Percentiles rank a stretch among this genome's conserved stretches.
Evolutionary conservation across 2,329 filamentous ascomycete genomes (phyloP).

Genomic region (Aplosporella prunicola): DNA sequence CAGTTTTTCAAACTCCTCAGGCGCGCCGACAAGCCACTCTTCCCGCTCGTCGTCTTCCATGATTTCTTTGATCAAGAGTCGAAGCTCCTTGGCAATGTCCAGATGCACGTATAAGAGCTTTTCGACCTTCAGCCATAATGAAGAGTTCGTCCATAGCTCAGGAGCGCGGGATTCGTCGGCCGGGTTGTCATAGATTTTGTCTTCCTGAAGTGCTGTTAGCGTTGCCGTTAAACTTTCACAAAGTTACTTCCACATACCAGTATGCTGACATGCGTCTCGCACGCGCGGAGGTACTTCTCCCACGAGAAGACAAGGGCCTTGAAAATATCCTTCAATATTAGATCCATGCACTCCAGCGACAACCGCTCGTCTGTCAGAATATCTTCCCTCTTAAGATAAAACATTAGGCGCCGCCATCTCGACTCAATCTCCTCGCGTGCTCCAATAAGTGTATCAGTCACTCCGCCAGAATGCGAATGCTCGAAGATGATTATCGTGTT

Average conservation of each 20-base stretch:
- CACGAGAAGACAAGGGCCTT: slow-evolving; percentile 37
- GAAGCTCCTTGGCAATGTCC: slow-evolving; percentile 40
- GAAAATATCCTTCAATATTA: slow-evolving; percentile 42
- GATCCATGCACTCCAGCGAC: slow-evolving; percentile 40
- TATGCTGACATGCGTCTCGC: slow-evolving; percentile 41
- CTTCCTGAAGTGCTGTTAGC: slow-evolving; percentile 21
- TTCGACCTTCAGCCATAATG: slow-evolving; percentile 43
- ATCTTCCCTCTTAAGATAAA: slow-evolving; percentile 39
- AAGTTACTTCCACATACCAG: slow-evolving; percentile 27
- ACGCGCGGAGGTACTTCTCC: slow-evolving; percentile 37
- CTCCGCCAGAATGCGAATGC: slow-evolving; percentile 37
- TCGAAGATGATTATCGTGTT: slow-evolving; percentile 47
- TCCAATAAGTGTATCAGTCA: slow-evolving; percentile 42
- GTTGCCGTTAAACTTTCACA: neutral
- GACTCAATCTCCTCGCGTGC: slow-evolving; percentile 42
- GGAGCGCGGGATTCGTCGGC: slow-evolving; percentile 44
- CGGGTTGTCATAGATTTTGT: slow-evolving; percentile 45
- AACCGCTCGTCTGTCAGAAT: slow-evolving; percentile 34
- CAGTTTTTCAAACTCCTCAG: slow-evolving; percentile 37
- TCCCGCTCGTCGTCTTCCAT: slow-evolving; percentile 25
- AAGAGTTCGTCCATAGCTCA: slow-evolving; percentile 43
- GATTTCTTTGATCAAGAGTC: slow-evolving; percentile 33
- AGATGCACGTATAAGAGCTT: slow-evolving; percentile 42
- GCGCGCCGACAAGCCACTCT: slow-evolving; percentile 33
- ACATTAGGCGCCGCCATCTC: slow-evolving; percentile 45